A percentile compares a stretch with the other conserved stretches of the same genome.
These are phyloP conservation scores for Mycena capillaripes DNA, from an alignment of 768 basidiomycete species.

Conservation along the genomic window DNA sequence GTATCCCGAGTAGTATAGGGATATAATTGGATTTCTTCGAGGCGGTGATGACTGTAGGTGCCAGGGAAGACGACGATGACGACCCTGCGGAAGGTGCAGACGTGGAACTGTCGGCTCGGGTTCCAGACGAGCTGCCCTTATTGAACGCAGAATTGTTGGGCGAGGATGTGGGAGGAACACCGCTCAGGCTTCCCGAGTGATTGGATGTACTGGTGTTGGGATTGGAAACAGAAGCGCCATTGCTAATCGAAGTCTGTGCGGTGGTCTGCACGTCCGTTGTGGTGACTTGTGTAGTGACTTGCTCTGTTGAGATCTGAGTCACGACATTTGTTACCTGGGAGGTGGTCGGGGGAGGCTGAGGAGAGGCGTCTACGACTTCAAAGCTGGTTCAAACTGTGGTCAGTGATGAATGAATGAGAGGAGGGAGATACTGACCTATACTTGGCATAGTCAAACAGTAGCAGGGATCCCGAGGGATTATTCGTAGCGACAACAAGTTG, in stretches of 20 bases:
- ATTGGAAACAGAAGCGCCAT: background rate
- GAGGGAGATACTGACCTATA: slow-evolving; percentile 12
- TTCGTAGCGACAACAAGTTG: slow-evolving; percentile 20
- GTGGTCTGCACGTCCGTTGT: background rate
- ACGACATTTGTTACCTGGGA: background rate
- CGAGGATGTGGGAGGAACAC: background rate
- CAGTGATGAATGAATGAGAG: background rate
- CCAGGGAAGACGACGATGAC: background rate
- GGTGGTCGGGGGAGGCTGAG: too few species aligned
- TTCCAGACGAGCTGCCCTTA: background rate
- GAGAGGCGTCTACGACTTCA: background rate
- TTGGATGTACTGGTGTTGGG: background rate
- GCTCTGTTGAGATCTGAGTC: background rate
- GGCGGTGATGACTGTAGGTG: background rate
- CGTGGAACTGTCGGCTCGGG: background rate
- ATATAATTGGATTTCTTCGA: background rate
- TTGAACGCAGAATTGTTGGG: background rate
- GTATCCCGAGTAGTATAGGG: background rate
- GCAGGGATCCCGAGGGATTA: slow-evolving; percentile 14
- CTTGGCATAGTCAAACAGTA: slow-evolving; percentile 28
- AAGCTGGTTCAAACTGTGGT: background rate
- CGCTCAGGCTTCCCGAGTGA: background rate
- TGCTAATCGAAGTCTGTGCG: background rate
- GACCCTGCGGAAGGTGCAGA: background rate
- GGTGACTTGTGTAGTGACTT: background rate